Evolutionary conservation across 495 filamentous ascomycete species (phyloP), one percentile per base, ranked within the genome.

Genomic region (Echria macrotheca): DNA sequence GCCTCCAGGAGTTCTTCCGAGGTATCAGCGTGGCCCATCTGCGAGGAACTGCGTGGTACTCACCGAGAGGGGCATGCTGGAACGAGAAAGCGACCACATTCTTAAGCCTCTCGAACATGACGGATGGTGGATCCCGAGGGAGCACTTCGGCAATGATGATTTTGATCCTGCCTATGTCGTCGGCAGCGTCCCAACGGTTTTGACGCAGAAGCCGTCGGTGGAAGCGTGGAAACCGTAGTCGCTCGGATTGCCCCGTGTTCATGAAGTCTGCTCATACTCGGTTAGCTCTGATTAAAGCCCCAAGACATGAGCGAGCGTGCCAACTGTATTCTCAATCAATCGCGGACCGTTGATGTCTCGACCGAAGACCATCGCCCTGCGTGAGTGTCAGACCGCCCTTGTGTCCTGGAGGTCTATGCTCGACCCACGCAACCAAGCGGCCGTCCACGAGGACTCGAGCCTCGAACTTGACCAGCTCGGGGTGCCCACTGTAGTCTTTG

Each of bases 41-140:
- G 9, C 1, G 15, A 14, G 21, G 32, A 12, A 44, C 8, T 0
- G 12, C 4, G 10, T 6, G 3, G 8, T 3, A 64, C 74, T 63
- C 68, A 91, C 89, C 75, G 21, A 87, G 65, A 5, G 89, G 89
- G 38, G 86, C 88, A 75, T 91, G 87, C 59, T 93, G 87, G 55
- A 94, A 95, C 5, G 88, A 83, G 61, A 95, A 90, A 4, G 76
- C 76, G 38, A 91, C 79, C 18, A 89, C 60, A 62, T 90, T 86
- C 56, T 82, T 86, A 54, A 86, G 74, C 33, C 82, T 69, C 55
- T 89, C 82, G 49, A 89, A 85, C 0, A 80, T 79, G 7, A 68
- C 61, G 7, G 67, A 60, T 7, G 68, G 39, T 5, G 74, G 74
- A 33, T 76, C 72, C 10, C 75, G 60, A 1, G 68, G 64, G 53